Conservation (phyloP, 768 basidiomycete species). For the Lepiota brunneoincarnata region DNA sequence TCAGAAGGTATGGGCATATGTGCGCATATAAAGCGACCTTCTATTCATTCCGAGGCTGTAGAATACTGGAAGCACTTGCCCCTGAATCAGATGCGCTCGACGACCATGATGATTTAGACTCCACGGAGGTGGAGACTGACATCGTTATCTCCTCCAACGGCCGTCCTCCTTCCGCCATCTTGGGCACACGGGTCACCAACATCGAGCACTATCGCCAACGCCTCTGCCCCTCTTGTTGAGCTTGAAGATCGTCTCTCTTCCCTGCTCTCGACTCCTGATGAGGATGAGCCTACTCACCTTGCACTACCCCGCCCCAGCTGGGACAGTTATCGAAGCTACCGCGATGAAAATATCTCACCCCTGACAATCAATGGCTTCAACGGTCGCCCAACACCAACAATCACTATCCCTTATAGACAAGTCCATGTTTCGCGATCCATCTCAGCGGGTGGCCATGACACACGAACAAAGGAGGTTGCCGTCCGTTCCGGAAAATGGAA, state of each 20-base stretch:
- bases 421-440: constrained; percentile 19
- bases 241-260: constrained; percentile 70
- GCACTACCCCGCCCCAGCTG: constrained; percentile 35
- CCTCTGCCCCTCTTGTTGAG: constrained; percentile 65
- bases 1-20: constrained; percentile 52
- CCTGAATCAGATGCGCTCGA: constrained; percentile 60
- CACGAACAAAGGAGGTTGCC: constrained; percentile 45
- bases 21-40: constrained; percentile 13
- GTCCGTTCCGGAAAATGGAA: constrained; percentile 71
- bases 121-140: constrained; percentile 42
- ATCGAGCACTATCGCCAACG: constrained; percentile 60
- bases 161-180: constrained; percentile 49
- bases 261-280: constrained; percentile 66
- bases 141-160: constrained; percentile 50
- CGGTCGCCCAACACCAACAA: constrained; percentile 49
- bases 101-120: constrained; percentile 55
- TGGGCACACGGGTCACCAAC: constrained; percentile 48
- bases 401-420: constrained; percentile 41
- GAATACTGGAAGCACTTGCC: constrained; percentile 73
- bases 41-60: constrained; percentile 24
- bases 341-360: constrained; percentile 21
- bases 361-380: constrained; percentile 20
- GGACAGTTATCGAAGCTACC: constrained; percentile 29
- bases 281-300: constrained; percentile 67
- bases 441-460: constrained; percentile 17